Conservation (phyloP, 768 basidiomycete species). For the Calocybe indica region DNA sequence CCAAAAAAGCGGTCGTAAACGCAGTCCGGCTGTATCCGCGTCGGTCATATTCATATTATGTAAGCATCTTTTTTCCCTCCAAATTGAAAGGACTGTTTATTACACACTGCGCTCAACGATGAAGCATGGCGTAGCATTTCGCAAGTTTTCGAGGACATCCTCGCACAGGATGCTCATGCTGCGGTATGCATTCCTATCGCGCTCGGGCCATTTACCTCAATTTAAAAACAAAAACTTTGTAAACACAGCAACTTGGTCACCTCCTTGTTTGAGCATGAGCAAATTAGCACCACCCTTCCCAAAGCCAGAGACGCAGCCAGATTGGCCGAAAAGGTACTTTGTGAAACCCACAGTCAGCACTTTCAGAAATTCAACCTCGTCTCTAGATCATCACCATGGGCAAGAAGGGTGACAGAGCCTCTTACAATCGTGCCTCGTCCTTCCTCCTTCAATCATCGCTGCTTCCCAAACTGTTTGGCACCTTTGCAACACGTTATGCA, state of each 20-base stretch:
- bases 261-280: slow-evolving; percentile 90
- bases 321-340: slow-evolving; percentile 81
- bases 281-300: slow-evolving; percentile 91
- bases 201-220: background rate
- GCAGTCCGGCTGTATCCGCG: background rate
- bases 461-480: slow-evolving; percentile 78
- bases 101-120: slow-evolving; percentile 31
- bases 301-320: slow-evolving; percentile 92
- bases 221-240: slow-evolving; percentile 5
- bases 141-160: slow-evolving; percentile 87
- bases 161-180: slow-evolving; percentile 93
- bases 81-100: background rate
- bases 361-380: slow-evolving; percentile 1
- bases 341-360: background rate
- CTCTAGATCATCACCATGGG: slow-evolving; percentile 80
- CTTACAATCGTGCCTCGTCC: slow-evolving; percentile 66
- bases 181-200: slow-evolving; percentile 42
- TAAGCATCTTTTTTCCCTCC: background rate
- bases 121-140: slow-evolving; percentile 93
- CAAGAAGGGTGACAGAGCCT: slow-evolving; percentile 70
- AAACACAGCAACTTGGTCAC: slow-evolving; percentile 81
- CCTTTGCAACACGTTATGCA: slow-evolving; percentile 76
- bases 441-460: slow-evolving; percentile 73
- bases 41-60: background rate
- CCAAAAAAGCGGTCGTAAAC: slow-evolving; percentile 1